Base-by-base conservation (phyloP, 1,139 yeast genomes). In the Saccharomyces hybrid region DNA sequence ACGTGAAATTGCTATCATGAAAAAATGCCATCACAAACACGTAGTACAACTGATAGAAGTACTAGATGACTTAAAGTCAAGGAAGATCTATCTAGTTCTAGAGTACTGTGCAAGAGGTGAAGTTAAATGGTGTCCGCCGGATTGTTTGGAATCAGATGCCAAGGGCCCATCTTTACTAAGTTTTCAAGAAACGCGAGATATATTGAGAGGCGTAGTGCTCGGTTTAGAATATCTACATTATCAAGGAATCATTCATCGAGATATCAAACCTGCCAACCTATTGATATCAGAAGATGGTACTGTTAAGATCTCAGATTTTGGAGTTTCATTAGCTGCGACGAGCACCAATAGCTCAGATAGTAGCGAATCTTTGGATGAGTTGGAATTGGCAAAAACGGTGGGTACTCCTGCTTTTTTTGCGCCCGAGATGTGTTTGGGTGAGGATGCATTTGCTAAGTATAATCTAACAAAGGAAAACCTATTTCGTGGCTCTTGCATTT, bases 51-150 rank as follows among this genome's bases (percentile, higher is more conserved):
- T 95, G 55, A 77, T 82, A 52, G 99, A 95, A 69, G 98, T 95
- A 3, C 76, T 95, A 60, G 99, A 95, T 74, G 98, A 95, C 71
- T 75, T 79, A 27, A 81, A 79, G 58, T 85, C 95, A 48, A 80
- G 88, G 62, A 95, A 95, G 66, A 91, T 95, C 41, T 95, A 91
- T 67, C 71, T 95, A 61, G 96, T 95, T 11, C 75, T 95, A 55
- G 99, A 95, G 69, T 95, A 89, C 66, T 78, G 95, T 66, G 95
- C 89, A 62, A 85, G 84, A 64, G 99, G 99, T 41, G 99, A 95
- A 70, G 83, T 95, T 24, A 82, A 80, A 63, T 95, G 99, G 99
- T 69, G 71, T 53, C 61, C 67, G 2, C 68, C 68, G 2, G 68
- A 69, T 50, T 61, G 61, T 29, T 38, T 69, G 42, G 73, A 70